Evolutionary conservation across 2,329 filamentous ascomycete species (phyloP).

Genomic region (Colletotrichum sp.): DNA sequence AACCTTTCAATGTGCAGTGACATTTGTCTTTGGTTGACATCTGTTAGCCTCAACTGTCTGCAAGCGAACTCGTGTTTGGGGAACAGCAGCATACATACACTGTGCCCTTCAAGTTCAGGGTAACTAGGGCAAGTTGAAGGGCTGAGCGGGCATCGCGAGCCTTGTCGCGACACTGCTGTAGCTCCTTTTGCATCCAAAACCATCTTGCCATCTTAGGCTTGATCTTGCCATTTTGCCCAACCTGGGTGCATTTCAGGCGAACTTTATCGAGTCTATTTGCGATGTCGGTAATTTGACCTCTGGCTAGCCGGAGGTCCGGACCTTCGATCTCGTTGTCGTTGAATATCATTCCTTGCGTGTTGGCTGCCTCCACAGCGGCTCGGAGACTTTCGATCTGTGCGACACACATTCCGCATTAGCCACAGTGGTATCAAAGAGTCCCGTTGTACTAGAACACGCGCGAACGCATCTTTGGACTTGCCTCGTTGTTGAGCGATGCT

Average conservation of each 20-base stretch:
- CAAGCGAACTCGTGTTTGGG: no score
- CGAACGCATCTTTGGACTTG: background rate
- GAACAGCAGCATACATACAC: background rate
- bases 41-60: no score
- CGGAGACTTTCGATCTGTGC: background rate
- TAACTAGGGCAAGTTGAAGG: background rate
- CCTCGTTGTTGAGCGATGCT: background rate
- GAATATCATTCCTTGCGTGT: background rate
- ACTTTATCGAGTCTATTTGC: background rate
- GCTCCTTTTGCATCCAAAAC: background rate
- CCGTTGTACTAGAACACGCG: fast-evolving
- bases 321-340: background rate
- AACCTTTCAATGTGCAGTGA: background rate
- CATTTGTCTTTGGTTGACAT: background rate
- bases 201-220: background rate
- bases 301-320: background rate
- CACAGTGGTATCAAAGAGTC: background rate
- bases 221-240: background rate
- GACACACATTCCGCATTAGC: background rate
- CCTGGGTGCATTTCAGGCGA: background rate
- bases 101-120: background rate
- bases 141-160: background rate
- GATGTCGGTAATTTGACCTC: background rate
- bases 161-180: background rate
- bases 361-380: background rate